phyloP scores from a whole-genome alignment of 148 eudicot genomes.

The Polygonum maritimum region DNA sequence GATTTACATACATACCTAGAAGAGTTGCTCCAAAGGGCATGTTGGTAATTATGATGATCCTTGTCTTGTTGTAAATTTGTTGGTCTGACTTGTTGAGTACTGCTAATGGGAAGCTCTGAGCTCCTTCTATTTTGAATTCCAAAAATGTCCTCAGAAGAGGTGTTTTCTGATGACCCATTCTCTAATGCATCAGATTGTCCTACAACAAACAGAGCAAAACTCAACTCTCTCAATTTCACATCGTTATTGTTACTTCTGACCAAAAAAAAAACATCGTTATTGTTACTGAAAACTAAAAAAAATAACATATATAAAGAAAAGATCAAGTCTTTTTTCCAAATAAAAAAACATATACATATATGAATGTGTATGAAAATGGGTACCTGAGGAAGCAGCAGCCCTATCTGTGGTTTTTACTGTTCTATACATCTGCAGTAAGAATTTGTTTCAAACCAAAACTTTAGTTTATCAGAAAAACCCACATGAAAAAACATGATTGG shows the following conservation, averaged over 20 bases:
- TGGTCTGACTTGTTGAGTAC: conserved; percentile 20
- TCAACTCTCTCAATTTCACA: background rate
- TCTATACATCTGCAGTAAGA: conserved; percentile 63
- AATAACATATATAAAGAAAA: background rate
- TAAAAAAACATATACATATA: background rate
- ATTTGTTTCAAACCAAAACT: background rate
- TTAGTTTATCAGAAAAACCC: background rate
- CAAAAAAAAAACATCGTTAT: no score
- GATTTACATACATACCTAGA: conserved; percentile 37
- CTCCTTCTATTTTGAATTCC: conserved; percentile 41
- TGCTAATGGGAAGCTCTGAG: conserved; percentile 28
- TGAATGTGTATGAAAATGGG: background rate
- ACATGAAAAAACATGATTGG: background rate
- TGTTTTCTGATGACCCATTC: conserved; percentile 87
- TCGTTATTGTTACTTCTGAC: background rate
- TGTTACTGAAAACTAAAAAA: background rate
- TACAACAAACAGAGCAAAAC: conserved; percentile 11
- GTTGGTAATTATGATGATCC: conserved; percentile 23
- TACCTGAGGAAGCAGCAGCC: conserved; percentile 82
- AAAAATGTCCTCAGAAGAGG: conserved; percentile 69
- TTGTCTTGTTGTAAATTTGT: conserved; percentile 28
- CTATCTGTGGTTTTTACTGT: conserved; percentile 94
- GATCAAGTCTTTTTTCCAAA: background rate
- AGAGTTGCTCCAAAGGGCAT: conserved; percentile 79
- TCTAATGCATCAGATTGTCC: conserved; percentile 66